Percentiles rank a stretch among this genome's conserved stretches.
Conservation (phyloP, 345 rosid genomes). For the Jatropha curcas region DNA sequence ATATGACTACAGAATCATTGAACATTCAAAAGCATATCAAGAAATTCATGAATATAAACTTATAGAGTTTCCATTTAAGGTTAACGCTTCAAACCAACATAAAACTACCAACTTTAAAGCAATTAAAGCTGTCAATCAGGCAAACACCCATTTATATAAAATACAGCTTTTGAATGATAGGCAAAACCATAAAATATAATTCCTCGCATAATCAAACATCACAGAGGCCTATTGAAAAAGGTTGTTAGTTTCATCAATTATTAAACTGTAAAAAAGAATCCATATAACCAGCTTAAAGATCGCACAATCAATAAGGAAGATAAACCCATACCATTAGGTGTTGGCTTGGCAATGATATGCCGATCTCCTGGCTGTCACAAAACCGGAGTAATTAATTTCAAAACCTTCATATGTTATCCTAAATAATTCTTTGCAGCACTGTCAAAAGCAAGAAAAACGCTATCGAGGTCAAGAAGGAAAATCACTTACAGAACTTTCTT, state of each 20-base stretch:
- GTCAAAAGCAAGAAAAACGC: not conserved
- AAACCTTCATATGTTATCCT: slow-evolving; percentile 6
- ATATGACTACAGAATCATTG: not conserved
- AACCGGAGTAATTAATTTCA: slow-evolving; percentile 7
- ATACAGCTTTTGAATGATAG: not conserved
- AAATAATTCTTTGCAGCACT: not conserved
- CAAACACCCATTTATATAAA: not conserved
- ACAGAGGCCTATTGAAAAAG: slow-evolving; percentile 1
- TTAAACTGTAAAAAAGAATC: not conserved
- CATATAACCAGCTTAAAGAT: not conserved
- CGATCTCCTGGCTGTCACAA: slow-evolving; percentile 52
- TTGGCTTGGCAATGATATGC: slow-evolving; percentile 71
- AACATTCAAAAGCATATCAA: not conserved
- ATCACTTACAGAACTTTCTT: slow-evolving; percentile 55
- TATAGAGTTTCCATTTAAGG: not conserved
- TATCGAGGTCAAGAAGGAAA: not conserved
- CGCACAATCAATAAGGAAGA: not conserved
- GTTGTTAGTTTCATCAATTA: not conserved
- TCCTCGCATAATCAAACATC: not conserved
- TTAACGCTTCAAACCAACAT: not conserved
- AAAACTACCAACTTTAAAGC: not conserved
- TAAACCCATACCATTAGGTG: slow-evolving; percentile 52
- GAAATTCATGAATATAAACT: not conserved
- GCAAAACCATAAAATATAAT: not conserved
- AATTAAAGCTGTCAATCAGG: not conserved